These are phyloP conservation scores for Ambrosia hybrid DNA, from an alignment of 140 eudicot species.

Conservation along the genomic window DNA sequence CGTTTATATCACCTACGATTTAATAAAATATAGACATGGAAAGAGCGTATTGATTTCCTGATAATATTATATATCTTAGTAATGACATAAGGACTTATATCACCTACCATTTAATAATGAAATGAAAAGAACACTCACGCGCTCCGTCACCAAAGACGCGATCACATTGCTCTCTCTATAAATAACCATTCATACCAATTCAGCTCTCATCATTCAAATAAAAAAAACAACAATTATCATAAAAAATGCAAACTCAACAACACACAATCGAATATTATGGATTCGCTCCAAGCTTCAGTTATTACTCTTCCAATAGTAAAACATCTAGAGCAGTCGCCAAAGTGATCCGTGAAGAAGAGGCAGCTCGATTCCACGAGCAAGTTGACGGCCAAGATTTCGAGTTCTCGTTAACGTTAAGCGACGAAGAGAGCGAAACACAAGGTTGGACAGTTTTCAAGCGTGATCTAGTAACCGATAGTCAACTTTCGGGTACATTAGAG, in stretches of 20 bases:
- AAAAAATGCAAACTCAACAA: slow-evolving; percentile 7
- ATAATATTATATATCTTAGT: too few species aligned
- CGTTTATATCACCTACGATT: too few species aligned
- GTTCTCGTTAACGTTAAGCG: slow-evolving; percentile 24
- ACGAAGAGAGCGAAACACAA: not conserved
- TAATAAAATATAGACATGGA: not conserved
- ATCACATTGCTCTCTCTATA: slow-evolving; percentile 1
- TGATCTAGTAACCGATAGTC: not conserved
- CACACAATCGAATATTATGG: slow-evolving; percentile 17
- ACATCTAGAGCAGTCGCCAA: slow-evolving; percentile 41
- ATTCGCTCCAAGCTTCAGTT: slow-evolving; percentile 56
- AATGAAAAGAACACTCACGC: too few species aligned
- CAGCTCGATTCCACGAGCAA: not conserved
- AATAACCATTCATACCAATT: not conserved
- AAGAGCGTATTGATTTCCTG: not conserved
- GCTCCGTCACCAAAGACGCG: not conserved
- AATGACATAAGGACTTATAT: too few species aligned
- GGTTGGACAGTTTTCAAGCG: slow-evolving; percentile 29
- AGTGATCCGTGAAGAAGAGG: slow-evolving; percentile 23
- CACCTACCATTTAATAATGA: not conserved
- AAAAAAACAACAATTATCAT: not conserved
- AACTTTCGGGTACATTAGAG: slow-evolving; percentile 28
- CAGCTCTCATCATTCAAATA: not conserved
- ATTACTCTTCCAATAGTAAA: slow-evolving; percentile 39
- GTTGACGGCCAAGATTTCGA: slow-evolving; percentile 21